A percentile compares a stretch with the other conserved stretches of the same genome.
These are phyloP conservation scores for Hypoxylon fuscum DNA, from an alignment of 495 filamentous ascomycete genomes.

Conservation along the genomic window DNA sequence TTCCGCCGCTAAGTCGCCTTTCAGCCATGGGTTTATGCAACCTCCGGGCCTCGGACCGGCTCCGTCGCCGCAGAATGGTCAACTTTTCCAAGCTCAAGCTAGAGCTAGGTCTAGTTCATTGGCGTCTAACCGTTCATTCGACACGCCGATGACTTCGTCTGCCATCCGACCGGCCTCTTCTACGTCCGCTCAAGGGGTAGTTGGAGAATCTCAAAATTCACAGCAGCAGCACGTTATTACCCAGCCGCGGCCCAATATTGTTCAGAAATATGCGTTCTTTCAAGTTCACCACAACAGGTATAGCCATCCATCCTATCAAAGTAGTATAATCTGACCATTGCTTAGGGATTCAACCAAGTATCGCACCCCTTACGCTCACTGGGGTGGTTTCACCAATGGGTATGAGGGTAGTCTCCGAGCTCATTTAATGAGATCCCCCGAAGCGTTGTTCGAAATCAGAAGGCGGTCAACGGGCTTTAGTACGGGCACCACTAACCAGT, in stretches of 20 bases:
- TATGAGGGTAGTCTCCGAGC: conserved; percentile 61
- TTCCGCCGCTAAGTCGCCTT: conserved; percentile 43
- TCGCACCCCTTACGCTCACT: conserved; percentile 60
- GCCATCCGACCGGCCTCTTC: conserved; percentile 42
- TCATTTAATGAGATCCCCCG: conserved; percentile 55
- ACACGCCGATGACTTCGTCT: conserved; percentile 46
- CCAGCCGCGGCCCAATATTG: conserved; percentile 37
- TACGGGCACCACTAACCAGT: conserved; percentile 8
- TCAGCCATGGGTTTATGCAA: conserved; percentile 44
- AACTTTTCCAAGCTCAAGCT: conserved; percentile 44
- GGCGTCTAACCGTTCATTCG: conserved; percentile 44
- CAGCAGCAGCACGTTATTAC: conserved; percentile 17
- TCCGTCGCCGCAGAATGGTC: conserved; percentile 44
- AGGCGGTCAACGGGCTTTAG: conserved; percentile 33
- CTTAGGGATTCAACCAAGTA: conserved; percentile 56
- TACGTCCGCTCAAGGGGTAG: conserved; percentile 36
- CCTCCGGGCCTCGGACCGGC: conserved; percentile 43
- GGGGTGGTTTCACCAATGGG: conserved; percentile 64
- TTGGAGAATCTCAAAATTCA: conserved; percentile 27
- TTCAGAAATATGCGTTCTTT: conserved; percentile 63
- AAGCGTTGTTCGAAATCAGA: conserved; percentile 46
- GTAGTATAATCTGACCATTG: conserved; percentile 28
- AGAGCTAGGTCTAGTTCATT: conserved; percentile 43
- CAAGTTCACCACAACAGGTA: conserved; percentile 51
- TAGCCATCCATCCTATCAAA: no score